phyloP scores from a whole-genome alignment of 306 rosid genomes.

The Trifolium fragiferum region DNA sequence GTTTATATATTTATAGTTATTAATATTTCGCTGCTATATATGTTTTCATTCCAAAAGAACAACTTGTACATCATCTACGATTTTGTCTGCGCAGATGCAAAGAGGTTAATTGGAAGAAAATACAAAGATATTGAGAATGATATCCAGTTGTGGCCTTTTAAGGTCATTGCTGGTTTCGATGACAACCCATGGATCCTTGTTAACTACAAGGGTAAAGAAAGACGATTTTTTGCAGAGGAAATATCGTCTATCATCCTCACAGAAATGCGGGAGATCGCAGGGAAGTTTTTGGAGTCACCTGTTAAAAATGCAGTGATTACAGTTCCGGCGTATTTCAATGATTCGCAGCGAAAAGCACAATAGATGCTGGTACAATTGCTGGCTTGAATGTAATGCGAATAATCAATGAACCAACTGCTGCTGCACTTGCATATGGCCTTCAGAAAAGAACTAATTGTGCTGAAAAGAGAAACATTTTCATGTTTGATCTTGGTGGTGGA shows the following conservation, averaged over 20 bases:
- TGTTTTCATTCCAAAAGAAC: too few relatives aligned
- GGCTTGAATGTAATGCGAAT: slow-evolving; percentile 20
- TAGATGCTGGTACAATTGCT: slow-evolving; percentile 25
- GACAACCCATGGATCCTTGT: background rate
- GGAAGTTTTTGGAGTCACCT: slow-evolving; percentile 10
- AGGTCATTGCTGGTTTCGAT: background rate
- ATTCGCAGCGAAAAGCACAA: slow-evolving; percentile 28
- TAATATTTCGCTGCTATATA: background rate
- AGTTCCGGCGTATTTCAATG: background rate
- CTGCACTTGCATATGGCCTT: slow-evolving; percentile 34
- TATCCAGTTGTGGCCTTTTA: background rate
- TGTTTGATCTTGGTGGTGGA: slow-evolving; percentile 35
- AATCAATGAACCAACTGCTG: slow-evolving; percentile 36
- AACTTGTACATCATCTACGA: too few relatives aligned
- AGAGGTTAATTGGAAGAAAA: background rate
- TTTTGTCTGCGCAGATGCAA: background rate
- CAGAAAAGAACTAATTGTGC: background rate
- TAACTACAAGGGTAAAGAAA: background rate
- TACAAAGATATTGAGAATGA: background rate
- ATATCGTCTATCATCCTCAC: slow-evolving; percentile 59
- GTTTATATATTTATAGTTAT: background rate
- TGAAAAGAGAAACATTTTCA: background rate
- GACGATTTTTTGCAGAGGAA: background rate
- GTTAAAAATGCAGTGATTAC: too few relatives aligned
- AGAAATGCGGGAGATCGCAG: slow-evolving; percentile 64